A percentile compares a stretch with the other conserved stretches of the same genome.
Evolutionary conservation across 176 grass and related monocot genomes (phyloP).

Genomic region (Phyllostachys edulis): DNA sequence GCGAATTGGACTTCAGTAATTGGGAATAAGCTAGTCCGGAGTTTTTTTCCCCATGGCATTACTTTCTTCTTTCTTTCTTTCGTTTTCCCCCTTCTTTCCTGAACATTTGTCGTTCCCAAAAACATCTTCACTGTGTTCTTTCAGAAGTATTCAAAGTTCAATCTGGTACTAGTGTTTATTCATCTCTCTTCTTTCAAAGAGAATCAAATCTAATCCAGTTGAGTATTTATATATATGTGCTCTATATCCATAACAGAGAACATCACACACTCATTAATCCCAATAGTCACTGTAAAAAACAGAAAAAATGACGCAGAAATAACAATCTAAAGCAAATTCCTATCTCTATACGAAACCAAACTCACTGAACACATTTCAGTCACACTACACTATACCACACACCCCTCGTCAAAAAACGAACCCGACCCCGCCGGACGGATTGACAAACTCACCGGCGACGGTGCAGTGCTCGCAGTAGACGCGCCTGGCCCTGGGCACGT

Average conservation of each 20-base stretch:
- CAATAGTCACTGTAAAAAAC: no score
- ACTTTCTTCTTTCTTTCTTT: no score
- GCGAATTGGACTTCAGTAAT: background rate
- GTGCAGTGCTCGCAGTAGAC: conserved; percentile 72
- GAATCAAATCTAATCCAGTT: no score
- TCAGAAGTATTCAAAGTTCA: no score
- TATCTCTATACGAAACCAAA: no score
- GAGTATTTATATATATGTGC: no score
- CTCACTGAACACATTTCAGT: background rate
- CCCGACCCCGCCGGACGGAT: background rate
- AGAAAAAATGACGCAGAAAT: no score
- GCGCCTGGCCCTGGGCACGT: conserved; percentile 41
- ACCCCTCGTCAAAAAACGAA: background rate
- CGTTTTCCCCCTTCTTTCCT: background rate
- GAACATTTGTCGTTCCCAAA: background rate
- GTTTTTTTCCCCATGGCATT: background rate
- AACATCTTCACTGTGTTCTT: background rate
- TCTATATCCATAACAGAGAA: no score
- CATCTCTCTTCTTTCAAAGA: no score
- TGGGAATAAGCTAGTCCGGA: background rate
- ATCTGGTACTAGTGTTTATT: no score
- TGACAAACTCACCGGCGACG: conserved; percentile 50
- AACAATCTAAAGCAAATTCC: no score
- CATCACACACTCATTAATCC: no score
- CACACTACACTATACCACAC: background rate